A percentile compares a stretch with the other conserved stretches of the same genome.
phyloP scores from a whole-genome alignment of 768 basidiomycete genomes.

The Pisolithus albus region DNA sequence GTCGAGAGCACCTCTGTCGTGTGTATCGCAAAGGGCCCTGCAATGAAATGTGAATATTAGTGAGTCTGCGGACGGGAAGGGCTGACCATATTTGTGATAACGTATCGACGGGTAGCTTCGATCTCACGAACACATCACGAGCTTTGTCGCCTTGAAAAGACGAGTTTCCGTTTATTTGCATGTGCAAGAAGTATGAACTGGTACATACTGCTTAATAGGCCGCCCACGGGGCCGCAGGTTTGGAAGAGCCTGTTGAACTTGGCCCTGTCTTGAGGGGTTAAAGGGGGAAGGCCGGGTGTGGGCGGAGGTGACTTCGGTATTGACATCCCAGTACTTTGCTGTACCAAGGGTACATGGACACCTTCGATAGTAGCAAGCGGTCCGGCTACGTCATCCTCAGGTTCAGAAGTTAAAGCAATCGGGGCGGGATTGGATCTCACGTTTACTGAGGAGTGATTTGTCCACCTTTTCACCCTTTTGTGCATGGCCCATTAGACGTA shows the following conservation, averaged over 20 bases:
- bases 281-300: constrained; percentile 49
- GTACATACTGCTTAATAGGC: constrained; percentile 65
- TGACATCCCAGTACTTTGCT: constrained; percentile 51
- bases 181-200: neutral
- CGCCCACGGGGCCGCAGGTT: constrained; percentile 62
- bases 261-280: constrained; percentile 73
- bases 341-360: constrained; percentile 40
- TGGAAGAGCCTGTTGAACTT: constrained; percentile 82
- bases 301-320: constrained; percentile 58
- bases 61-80: neutral
- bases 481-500: constrained; percentile 89
- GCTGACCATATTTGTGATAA: constrained; percentile 88
- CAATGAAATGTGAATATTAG: neutral
- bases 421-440: constrained; percentile 40
- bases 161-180: neutral
- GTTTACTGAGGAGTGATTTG: constrained; percentile 56
- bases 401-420: constrained; percentile 8
- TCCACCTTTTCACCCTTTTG: constrained; percentile 76
- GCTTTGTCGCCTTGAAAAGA: constrained; percentile 68
- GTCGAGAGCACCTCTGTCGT: constrained; percentile 85
- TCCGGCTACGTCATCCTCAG: constrained; percentile 50
- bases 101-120: constrained; percentile 77
- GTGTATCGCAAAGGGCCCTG: constrained; percentile 94
- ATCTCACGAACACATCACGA: constrained; percentile 85
- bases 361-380: constrained; percentile 79